A percentile compares a stretch with the other conserved stretches of the same genome.
These are phyloP conservation scores for Cyberlindnera lachancei DNA, from an alignment of 805 yeast species.

Conservation along the genomic window DNA sequence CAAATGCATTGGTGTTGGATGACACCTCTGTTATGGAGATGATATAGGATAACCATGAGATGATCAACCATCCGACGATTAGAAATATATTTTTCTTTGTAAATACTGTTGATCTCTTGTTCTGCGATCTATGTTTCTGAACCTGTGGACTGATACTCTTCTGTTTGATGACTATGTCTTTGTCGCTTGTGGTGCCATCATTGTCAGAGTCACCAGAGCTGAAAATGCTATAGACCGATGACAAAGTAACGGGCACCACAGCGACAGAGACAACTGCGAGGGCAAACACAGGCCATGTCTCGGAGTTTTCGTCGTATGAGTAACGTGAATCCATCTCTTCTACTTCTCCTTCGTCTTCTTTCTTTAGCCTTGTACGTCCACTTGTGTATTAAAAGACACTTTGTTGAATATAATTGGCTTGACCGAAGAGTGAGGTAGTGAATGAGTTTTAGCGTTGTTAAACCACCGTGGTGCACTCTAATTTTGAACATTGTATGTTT, in stretches of 20 bases:
- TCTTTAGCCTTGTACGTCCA: too few relatives aligned
- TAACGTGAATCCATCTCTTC: constrained; percentile 21
- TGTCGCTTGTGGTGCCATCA: not conserved
- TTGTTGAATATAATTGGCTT: too few relatives aligned
- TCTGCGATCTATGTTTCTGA: constrained; percentile 7
- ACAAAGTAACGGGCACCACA: constrained; percentile 17
- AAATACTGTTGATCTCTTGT: constrained; percentile 4
- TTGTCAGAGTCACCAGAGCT: not conserved
- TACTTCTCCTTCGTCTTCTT: too few relatives aligned
- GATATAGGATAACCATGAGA: constrained; percentile 33
- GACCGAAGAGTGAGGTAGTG: too few relatives aligned
- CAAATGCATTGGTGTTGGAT: constrained; percentile 52
- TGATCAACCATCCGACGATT: constrained; percentile 19
- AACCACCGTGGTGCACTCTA: too few relatives aligned
- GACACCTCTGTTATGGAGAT: constrained; percentile 26
- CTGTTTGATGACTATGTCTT: constrained; percentile 3
- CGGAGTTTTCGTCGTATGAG: constrained; percentile 20
- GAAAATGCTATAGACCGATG: constrained; percentile 5
- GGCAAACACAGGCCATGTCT: constrained; percentile 24
- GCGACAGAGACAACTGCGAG: constrained; percentile 20
- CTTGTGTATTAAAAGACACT: too few relatives aligned
- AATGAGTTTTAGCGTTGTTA: too few relatives aligned
- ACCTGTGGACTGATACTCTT: constrained; percentile 6
- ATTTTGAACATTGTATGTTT: too few relatives aligned
- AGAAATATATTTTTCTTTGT: constrained; percentile 14